Evolutionary conservation across 83 land plant species (phyloP), one percentile per base, ranked within the genome.

Genomic region (Picea abies): DNA sequence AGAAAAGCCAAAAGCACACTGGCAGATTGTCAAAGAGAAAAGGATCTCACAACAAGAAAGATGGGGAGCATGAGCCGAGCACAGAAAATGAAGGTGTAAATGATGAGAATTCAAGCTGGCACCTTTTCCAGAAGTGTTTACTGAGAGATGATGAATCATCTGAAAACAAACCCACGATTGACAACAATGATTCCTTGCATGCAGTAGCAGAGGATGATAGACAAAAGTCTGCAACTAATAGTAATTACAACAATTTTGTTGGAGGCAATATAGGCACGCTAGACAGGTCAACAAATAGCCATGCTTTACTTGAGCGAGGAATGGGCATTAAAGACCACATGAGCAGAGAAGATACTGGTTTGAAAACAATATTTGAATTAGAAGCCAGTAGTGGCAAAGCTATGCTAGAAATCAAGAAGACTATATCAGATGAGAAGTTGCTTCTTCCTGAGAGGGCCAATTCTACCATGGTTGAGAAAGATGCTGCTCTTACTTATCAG

Each of bases 101-200:
- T 58, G 47, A 32, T n/a, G 66, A 79, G 16, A 62, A 61, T 61
- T 37, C 47, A 61, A 79, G 66, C 81, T 79, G 81, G 81, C 66
- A 61, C 10, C n/a, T 62, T 61, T 79, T 79, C 32, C 69, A 79
- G 41, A 61, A 47, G 4, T 37, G 63, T 56, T 62, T 79, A 62
- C 29, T 79, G 23, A 79, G 52, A 62, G 68, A 79, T 14, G 26
- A 62, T 58, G 81, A 79, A 79, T 60, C 44, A 61, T 79, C 81
- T 32, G 15, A 62, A 60, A 32, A 32, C 2, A 29, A 79, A 79
- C 4, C 66, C 19, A 37, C 1, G 22, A 62, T 5, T 19, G 65
- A 26, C 23, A 62, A 61, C 37, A 19, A 17, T 25, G 61, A 37
- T 79, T 23, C 78, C 25, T 22, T 23, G 12, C 78, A 23, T 49